Percentiles rank a stretch among this genome's conserved stretches.
Conservation (phyloP, 805 yeast species). For the Isabelozyma pseudorhagii region DNA sequence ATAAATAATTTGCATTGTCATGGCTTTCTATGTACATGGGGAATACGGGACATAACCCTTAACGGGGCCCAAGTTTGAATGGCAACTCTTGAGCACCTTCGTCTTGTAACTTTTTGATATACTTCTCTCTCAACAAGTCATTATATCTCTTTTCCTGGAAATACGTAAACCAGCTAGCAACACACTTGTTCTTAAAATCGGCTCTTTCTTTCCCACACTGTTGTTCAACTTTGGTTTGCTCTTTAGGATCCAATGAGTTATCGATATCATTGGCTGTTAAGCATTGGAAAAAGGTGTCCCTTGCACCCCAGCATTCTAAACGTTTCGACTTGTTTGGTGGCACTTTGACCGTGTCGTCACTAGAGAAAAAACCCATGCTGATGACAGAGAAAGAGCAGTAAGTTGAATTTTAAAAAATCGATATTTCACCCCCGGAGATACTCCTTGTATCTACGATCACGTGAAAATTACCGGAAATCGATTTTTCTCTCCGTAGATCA, state of each 20-base stretch:
- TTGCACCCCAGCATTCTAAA: constrained; percentile 82
- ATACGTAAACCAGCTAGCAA: constrained; percentile 81
- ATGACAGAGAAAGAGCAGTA: too few relatives aligned
- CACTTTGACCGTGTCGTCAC: constrained; percentile 25
- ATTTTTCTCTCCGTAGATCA: not conserved
- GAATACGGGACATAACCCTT: not conserved
- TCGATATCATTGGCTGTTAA: constrained; percentile 63
- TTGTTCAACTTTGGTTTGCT: constrained; percentile 43
- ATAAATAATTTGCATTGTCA: not conserved
- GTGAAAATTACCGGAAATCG: not conserved
- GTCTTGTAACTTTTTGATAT: constrained; percentile 66
- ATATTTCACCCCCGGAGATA: not conserved
- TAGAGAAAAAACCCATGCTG: constrained; percentile 52
- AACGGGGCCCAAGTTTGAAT: constrained; percentile 21
- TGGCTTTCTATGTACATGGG: not conserved
- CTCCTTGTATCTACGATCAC: too few relatives aligned
- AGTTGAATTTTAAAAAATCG: not conserved
- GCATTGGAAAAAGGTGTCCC: constrained; percentile 78
- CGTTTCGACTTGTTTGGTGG: constrained; percentile 68
- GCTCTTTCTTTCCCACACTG: constrained; percentile 56
- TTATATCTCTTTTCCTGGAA: constrained; percentile 87
- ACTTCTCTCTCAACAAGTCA: constrained; percentile 66
- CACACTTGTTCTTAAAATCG: constrained; percentile 73
- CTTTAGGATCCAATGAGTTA: constrained; percentile 62
- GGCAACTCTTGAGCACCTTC: constrained; percentile 52